Evolutionary conservation across 169 alveolate species (phyloP), one percentile per base, ranked within the genome.

Genomic region (Perkinsus marinus): DNA sequence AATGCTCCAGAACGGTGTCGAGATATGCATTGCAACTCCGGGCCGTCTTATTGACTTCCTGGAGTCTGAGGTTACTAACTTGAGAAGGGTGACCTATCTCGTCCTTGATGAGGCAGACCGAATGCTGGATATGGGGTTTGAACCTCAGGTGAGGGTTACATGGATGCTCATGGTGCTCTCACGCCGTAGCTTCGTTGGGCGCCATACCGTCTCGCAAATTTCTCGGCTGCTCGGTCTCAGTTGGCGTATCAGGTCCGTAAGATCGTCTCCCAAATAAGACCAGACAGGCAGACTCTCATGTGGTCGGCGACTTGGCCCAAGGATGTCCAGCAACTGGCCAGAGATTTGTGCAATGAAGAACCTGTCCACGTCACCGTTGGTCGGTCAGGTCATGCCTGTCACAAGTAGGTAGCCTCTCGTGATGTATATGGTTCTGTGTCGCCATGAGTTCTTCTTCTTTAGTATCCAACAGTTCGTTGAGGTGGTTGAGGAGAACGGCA

Each of bases 41-140:
- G 99, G 99, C 17, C 94, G 99, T 90, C 95, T 98, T 22, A 95
- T 97, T 39, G 99, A 98, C 92, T 98, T 98, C 93, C 92, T 98
- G 68, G 98, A 97, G 92, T 94, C 95, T 39, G 90, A 92, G 22
- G 92, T 92, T 30, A 93, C 97, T 36, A 96, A 96, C 13, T 93
- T 98, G 90, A 95, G 95, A 37, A 95, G 97, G 43, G 99, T 98
- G 30, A 97, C 99, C 39, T 98, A 96, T 94, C 96, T 98, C 36
- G 99, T 98, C 39, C 96, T 98, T 89, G 99, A 98, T 95, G 99
- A 98, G 94, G 99, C 99, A 10, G 99, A 98, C 94, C 94, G 96
- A 92, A 98, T 98, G 99, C 97, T 98, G 91, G 99, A 98, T 92
- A 98, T 98, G 99, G 99, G 99, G 7, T 98, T 98, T 95, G 99